These are phyloP conservation scores for Hygrophoropsis aurantiaca DNA, from an alignment of 768 basidiomycete genomes.

Conservation along the genomic window DNA sequence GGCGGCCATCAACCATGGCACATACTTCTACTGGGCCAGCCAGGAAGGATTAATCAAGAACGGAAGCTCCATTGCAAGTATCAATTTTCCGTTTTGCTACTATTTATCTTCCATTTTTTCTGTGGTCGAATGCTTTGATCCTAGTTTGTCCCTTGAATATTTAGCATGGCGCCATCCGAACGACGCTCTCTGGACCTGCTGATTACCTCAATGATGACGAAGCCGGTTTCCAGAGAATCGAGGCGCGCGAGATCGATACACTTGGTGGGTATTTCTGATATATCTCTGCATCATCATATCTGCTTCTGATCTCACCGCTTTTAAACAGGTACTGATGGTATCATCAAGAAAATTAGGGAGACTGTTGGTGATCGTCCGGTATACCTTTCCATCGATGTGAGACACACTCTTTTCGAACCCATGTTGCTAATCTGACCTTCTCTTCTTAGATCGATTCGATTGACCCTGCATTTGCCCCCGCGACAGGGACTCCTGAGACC, in stretches of 20 bases:
- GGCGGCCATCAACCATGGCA: conserved; percentile 82
- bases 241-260: conserved; percentile 82
- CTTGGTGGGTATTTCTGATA: conserved; percentile 46
- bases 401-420: conserved; percentile 18
- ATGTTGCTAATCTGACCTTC: conserved; percentile 1
- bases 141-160: conserved; percentile 59
- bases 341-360: conserved; percentile 77
- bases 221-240: conserved; percentile 79
- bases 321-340: conserved; percentile 61
- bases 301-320: neutral
- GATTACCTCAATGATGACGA: conserved; percentile 79
- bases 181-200: conserved; percentile 73
- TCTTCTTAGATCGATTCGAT: conserved; percentile 66
- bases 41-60: conserved; percentile 79
- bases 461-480: conserved; percentile 81
- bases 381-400: conserved; percentile 76
- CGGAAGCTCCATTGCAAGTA: conserved; percentile 82
- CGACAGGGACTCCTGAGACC: conserved; percentile 83
- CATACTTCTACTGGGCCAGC: conserved; percentile 89
- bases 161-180: conserved; percentile 87
- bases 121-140: conserved; percentile 55
- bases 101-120: conserved; percentile 13
- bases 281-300: neutral
- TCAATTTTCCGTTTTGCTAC: conserved; percentile 31
- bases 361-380: conserved; percentile 75